Percentiles rank a stretch among this genome's conserved stretches.
Conservation (phyloP, 1,284 basidiomycete species). For the Naganishia sp. region DNA sequence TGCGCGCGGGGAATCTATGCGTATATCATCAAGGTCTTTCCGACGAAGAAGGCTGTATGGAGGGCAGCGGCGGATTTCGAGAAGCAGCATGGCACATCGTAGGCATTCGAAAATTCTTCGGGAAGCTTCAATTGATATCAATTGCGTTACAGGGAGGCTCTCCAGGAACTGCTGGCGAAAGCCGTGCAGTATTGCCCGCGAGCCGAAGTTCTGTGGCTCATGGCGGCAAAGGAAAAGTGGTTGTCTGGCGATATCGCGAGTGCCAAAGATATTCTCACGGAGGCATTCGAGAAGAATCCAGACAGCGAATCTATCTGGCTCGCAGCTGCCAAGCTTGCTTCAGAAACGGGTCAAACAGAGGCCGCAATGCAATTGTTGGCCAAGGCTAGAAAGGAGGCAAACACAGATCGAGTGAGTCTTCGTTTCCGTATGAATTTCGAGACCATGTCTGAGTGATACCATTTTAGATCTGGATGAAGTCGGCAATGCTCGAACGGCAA, state of each 20-base stretch:
- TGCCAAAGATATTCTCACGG: conserved; percentile 81
- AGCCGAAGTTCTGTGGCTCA: conserved; percentile 93
- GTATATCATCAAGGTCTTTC: conserved; percentile 88
- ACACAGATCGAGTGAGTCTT: conserved; percentile 75
- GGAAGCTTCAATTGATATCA: conserved; percentile 1
- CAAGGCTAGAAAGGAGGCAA: conserved; percentile 83
- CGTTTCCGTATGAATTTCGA: neutral
- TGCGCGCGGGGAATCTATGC: conserved; percentile 84
- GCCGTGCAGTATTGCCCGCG: conserved; percentile 89
- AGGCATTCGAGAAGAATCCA: conserved; percentile 90
- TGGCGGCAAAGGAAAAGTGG: conserved; percentile 96
- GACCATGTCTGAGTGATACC: conserved; percentile 8
- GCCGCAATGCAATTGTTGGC: conserved; percentile 83
- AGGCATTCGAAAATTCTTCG: conserved; percentile 37
- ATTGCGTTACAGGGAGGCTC: conserved; percentile 61
- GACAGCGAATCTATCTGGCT: conserved; percentile 97
- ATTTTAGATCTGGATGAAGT: conserved; percentile 94
- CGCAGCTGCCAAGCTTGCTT: conserved; percentile 92
- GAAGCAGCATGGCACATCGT: conserved; percentile 80
- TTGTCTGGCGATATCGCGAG: conserved; percentile 79
- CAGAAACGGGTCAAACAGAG: conserved; percentile 83
- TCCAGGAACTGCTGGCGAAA: conserved; percentile 77
- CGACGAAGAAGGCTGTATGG: conserved; percentile 81
- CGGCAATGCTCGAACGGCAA: conserved; percentile 88
- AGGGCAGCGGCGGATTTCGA: conserved; percentile 87